These are phyloP conservation scores for Mucor plumbeus DNA, from an alignment of 371 early-diverging fungal genomes.

Conservation along the genomic window DNA sequence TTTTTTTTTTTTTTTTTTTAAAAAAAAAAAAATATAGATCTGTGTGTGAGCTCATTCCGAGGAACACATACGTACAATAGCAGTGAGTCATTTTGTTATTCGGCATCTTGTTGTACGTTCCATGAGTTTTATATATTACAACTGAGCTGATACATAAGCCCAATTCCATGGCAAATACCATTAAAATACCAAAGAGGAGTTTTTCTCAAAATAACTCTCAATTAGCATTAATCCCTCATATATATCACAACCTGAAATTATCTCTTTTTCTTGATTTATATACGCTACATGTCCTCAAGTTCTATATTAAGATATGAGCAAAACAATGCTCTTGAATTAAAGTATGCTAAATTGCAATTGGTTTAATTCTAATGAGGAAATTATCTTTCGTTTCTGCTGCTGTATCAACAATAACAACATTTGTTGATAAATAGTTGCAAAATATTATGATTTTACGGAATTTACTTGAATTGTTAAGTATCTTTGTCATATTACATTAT, in stretches of 20 bases:
- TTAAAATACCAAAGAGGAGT: not conserved
- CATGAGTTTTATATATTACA: not conserved
- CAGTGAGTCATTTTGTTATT: not conserved
- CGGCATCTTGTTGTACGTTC: not conserved
- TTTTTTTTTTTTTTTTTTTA: not conserved
- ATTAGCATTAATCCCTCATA: slow-evolving; percentile 8
- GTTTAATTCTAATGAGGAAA: not conserved
- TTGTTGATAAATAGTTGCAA: no score
- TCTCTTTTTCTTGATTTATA: slow-evolving; percentile 1
- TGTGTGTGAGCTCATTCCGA: not conserved
- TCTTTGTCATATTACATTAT: no score
- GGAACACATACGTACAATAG: not conserved
- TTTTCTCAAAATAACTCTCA: slow-evolving; percentile 3
- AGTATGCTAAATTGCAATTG: not conserved
- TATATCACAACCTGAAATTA: not conserved
- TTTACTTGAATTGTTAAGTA: no score
- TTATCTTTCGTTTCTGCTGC: not conserved
- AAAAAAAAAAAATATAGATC: not conserved
- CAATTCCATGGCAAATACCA: not conserved
- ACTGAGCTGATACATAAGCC: not conserved
- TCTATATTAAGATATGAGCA: not conserved
- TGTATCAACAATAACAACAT: no score
- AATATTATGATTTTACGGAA: no score
- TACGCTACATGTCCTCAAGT: not conserved
- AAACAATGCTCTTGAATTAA: not conserved